phyloP scores from a whole-genome alignment of 2,329 filamentous ascomycete species.

The Trichoderma guizhouense region DNA sequence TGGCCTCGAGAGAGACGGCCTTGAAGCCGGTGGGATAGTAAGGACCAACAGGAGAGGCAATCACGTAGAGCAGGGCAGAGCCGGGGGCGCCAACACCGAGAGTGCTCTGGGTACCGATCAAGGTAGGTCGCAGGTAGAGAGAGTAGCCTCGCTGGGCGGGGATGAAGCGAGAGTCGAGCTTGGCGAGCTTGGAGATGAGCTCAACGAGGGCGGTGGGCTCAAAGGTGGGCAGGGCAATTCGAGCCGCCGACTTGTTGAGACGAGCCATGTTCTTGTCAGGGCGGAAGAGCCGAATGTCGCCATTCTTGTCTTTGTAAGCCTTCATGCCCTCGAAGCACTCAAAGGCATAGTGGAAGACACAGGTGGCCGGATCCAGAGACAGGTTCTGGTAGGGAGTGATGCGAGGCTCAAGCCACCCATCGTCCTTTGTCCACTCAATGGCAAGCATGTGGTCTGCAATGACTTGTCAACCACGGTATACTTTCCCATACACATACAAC shows the following conservation, averaged over 20 bases:
- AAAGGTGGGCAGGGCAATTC: slow-evolving; percentile 91
- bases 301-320: slow-evolving; percentile 85
- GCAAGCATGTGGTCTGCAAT: slow-evolving; percentile 88
- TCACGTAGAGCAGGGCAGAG: slow-evolving; percentile 88
- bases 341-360: slow-evolving; percentile 98
- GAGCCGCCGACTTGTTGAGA: slow-evolving; percentile 83
- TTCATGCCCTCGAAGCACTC: slow-evolving; percentile 99
- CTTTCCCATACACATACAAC: neutral
- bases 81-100: slow-evolving; percentile 90
- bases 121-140: slow-evolving; percentile 89
- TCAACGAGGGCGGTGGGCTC: slow-evolving; percentile 70
- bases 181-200: slow-evolving; percentile 75
- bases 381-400: slow-evolving; percentile 97
- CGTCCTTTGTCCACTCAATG: slow-evolving; percentile 82
- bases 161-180: slow-evolving; percentile 85
- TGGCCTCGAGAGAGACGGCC: slow-evolving; percentile 90
- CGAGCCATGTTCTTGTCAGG: slow-evolving; percentile 96
- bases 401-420: slow-evolving; percentile 78
- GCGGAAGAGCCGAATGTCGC: slow-evolving; percentile 81
- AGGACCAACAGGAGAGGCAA: slow-evolving; percentile 92
- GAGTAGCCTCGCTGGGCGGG: slow-evolving; percentile 84
- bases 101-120: slow-evolving; percentile 95
- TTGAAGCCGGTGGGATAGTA: slow-evolving; percentile 99
- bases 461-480: neutral
- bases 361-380: slow-evolving; percentile 90